Base-by-base conservation (phyloP, 139 green algal species). In the Dunaliella primolecta region DNA sequence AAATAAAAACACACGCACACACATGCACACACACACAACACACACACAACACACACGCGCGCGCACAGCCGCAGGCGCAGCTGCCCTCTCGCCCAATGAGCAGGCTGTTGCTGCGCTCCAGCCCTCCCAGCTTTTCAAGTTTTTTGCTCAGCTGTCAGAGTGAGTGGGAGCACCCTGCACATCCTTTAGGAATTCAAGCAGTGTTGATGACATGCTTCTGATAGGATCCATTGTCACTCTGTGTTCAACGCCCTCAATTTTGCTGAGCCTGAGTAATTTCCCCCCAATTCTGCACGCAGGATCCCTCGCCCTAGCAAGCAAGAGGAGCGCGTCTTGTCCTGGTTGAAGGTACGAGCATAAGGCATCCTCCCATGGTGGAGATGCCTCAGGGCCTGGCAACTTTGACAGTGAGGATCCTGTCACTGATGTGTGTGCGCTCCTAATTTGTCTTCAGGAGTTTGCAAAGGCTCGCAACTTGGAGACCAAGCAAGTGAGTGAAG, bases 251-350 rank as follows among this genome's bases (percentile, higher is more conserved):
- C n/a, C n/a, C n/a, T n/a, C n/a, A n/a, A n/a, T n/a, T n/a, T n/a
- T n/a, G n/a, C n/a, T n/a, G n/a, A n/a, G n/a, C n/a, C n/a, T n/a
- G n/a, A n/a, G n/a, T n/a, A n/a, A n/a, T n/a, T n/a, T n/a, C n/a
- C n/a, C n/a, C n/a, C n/a, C n/a, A n/a, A n/a, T n/a, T n/a, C n/a
- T n/a, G n/a, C 46, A 64, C 15, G 21, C 30, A 78, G 23, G 29
- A 90, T 96, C 23, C 93, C 93, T 0, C 84, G 93, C 0, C 90
- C 93, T 0, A 93, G 87, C 36, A 95, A 95, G 82, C 86, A 93
- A 29, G 93, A 96, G 83, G 24, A 29, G 82, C 92, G 90, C 36
- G 92, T 96, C 1, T 79, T 95, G n/a, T n/a, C 86, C 2, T 95
- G 86, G 81, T 81, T 96, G 32, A 64, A 64, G 46, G 46, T 64